Base-by-base conservation (phyloP, 352 stramenopile genomes). In the Phytopythium litorale region DNA sequence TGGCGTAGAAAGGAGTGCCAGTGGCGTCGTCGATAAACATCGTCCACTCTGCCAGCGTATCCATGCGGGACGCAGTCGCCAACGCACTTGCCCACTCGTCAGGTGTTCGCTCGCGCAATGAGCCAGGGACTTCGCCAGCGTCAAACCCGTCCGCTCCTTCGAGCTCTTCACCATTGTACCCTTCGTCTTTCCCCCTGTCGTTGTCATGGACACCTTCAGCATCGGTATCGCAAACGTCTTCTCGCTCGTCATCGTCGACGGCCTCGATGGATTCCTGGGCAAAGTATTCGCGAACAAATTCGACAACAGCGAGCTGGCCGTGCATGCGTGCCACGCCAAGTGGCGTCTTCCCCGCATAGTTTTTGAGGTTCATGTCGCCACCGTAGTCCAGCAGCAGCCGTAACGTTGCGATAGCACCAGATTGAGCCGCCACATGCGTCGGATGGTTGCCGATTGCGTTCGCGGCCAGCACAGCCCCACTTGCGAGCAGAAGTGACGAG, bases 361-460 rank as follows among this genome's bases (percentile, higher is more conserved):
- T 96, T 46, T 88, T 89, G 7, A 91, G 60, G 56, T 92, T 96
- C 77, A 96, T 91, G 42, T 93, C 85, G 3, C 78, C 78, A 13
- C 81, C 75, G 49, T 94, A 96, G 25, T 93, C 78, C 1, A 94
- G 63, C 4, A 94, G 75, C 25, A 94, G 46, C 46, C 79, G 73
- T 19, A 93, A 70, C 7, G 82, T 94, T 4, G 78, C 66, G n/a
- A 92, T 72, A 7, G 84, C 84, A 32, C 84, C 84, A 11, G 70
- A 62, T 15, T 72, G 60, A 51, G 83, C 83, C 13, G 84, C 84
- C 15, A 95, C 83, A 49, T 95, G 84, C 0, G 77, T 87, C 28
- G 87, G 80, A 46, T 92, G 80, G 51, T 89, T 90, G 0, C 80
- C 80, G 7, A 87, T 61, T 4, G 78, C 71, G 42, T 92, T 95